These are phyloP conservation scores for Clavispora asparagi DNA, from an alignment of 805 yeast species.

Conservation along the genomic window DNA sequence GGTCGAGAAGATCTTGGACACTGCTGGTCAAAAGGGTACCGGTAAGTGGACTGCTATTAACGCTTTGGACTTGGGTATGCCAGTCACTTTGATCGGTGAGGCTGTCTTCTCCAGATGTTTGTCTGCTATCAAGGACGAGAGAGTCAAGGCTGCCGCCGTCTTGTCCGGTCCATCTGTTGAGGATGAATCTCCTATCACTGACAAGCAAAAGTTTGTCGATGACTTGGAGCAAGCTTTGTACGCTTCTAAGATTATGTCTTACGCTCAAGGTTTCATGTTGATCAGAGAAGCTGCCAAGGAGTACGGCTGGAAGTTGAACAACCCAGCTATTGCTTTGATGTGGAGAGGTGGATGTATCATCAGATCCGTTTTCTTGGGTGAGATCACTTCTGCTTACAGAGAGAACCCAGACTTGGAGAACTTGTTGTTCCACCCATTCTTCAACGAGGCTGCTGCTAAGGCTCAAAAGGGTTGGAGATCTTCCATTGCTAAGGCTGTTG, in stretches of 20 bases:
- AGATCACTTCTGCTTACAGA: conserved; percentile 95
- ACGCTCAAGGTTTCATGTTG: conserved; percentile 99
- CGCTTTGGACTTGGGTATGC: conserved; percentile 97
- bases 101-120: conserved; percentile 96
- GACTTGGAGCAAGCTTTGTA: conserved; percentile 96
- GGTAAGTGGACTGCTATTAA: conserved; percentile 99
- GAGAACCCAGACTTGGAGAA: conserved; percentile 90
- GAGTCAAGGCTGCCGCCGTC: conserved; percentile 75
- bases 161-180: conserved; percentile 75
- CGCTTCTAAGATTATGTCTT: conserved; percentile 97
- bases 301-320: conserved; percentile 94
- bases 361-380: conserved; percentile 97
- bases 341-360: conserved; percentile 99
- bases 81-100: conserved; percentile 97
- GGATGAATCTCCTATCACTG: conserved; percentile 56
- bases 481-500: conserved; percentile 70
- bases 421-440: conserved; percentile 93
- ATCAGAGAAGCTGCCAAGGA: conserved; percentile 97
- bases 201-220: conserved; percentile 81
- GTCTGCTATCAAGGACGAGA: conserved; percentile 88
- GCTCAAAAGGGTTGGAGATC: conserved; percentile 97
- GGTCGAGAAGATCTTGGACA: conserved; percentile 92
- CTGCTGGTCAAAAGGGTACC: conserved; percentile 99
- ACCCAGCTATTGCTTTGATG: conserved; percentile 98
- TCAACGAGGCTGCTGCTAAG: conserved; percentile 82